phyloP scores from a whole-genome alignment of 2,329 filamentous ascomycete species.

The Fusarium luffae region DNA sequence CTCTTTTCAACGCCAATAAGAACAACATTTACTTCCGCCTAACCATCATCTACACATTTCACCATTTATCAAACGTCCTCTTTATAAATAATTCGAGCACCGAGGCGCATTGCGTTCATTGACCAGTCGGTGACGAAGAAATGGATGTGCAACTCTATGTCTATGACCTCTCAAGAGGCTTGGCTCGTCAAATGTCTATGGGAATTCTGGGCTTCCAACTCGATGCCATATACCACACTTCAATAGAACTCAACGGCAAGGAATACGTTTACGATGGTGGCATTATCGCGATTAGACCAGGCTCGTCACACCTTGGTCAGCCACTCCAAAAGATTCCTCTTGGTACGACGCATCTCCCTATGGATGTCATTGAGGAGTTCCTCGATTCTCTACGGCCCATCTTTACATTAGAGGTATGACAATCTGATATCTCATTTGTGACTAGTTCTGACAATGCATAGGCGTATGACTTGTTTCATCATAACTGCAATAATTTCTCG shows the following conservation, averaged over 20 bases:
- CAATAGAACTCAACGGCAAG: constrained; percentile 82
- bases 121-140: neutral
- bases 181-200: constrained; percentile 67
- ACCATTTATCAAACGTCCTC: neutral
- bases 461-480: constrained; percentile 88
- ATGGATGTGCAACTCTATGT: constrained; percentile 84
- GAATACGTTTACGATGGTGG: constrained; percentile 94
- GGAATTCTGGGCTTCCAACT: constrained; percentile 69
- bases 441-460: constrained; percentile 48
- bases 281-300: constrained; percentile 83
- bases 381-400: constrained; percentile 83
- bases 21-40: neutral
- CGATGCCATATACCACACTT: constrained; percentile 95
- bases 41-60: neutral
- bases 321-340: constrained; percentile 82
- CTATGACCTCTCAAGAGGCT: constrained; percentile 78
- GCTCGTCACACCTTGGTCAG: constrained; percentile 85
- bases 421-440: neutral
- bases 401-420: constrained; percentile 78
- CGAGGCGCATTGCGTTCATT: neutral
- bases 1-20: constrained; percentile 1
- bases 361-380: constrained; percentile 87
- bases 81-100: neutral
- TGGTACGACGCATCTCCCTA: constrained; percentile 80
- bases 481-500: constrained; percentile 98